Percentiles rank a stretch among this genome's conserved stretches.
Conservation (phyloP, 192 early-diverging fungal species). For the Gryganskiella cystojenkinii region DNA sequence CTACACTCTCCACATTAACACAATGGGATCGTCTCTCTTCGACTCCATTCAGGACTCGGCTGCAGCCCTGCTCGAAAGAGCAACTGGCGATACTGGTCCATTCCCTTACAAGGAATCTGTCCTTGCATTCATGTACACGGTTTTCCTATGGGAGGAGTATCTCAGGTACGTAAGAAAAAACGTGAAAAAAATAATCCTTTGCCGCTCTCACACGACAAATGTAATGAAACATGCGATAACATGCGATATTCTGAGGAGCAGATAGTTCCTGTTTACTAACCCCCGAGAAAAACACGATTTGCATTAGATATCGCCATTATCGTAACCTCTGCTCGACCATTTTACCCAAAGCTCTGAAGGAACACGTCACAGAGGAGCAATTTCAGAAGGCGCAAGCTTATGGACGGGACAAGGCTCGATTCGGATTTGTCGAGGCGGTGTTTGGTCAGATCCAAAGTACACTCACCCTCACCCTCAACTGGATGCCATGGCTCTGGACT, state of each 20-base stretch:
- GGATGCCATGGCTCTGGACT: constrained; percentile 81
- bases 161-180: constrained; percentile 73
- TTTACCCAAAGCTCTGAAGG: constrained; percentile 75
- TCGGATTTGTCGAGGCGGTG: constrained; percentile 73
- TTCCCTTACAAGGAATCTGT: constrained; percentile 87
- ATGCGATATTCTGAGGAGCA: no score
- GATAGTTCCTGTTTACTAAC: no score
- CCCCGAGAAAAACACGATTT: no score
- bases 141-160: constrained; percentile 86
- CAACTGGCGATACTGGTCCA: neutral
- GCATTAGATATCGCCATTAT: constrained; percentile 79
- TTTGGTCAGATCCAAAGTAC: constrained; percentile 77
- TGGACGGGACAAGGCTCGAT: constrained; percentile 84
- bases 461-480: constrained; percentile 72
- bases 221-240: no score
- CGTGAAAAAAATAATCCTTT: no score
- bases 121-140: constrained; percentile 73
- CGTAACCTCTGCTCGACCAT: constrained; percentile 70
- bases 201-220: neutral
- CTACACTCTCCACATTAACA: neutral
- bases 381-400: constrained; percentile 89
- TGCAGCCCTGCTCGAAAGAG: constrained; percentile 2
- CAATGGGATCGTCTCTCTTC: constrained; percentile 22
- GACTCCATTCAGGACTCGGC: constrained; percentile 16
- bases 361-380: constrained; percentile 76